Conservation (phyloP, 2,329 filamentous ascomycete species). For the Verticillium isaacii region DNA sequence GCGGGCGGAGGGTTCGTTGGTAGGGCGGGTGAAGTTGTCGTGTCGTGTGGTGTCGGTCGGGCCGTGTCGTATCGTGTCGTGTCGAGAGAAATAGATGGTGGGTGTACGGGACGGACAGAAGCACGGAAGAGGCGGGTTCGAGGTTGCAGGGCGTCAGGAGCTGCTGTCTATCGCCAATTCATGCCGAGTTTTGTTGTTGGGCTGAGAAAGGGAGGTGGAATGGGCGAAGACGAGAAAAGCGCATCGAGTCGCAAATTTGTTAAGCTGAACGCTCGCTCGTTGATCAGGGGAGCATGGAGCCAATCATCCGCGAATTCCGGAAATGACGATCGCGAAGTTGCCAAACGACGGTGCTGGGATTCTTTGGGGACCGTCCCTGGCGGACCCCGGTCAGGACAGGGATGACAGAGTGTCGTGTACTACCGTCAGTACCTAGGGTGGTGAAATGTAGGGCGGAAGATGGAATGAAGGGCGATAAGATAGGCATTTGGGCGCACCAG, state of each 20-base stretch:
- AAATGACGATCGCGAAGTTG: conserved; percentile 3
- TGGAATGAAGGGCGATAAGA: neutral
- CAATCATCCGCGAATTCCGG: conserved; percentile 1
- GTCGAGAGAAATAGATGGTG: neutral
- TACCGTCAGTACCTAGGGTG: too few relatives aligned
- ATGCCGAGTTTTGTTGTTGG: neutral
- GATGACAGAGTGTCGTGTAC: neutral
- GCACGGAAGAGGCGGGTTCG: neutral
- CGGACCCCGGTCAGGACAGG: neutral
- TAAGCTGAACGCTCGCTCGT: conserved; percentile 5
- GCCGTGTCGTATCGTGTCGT: conserved; percentile 1
- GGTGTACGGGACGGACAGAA: neutral
- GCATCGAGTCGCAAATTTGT: conserved; percentile 3
- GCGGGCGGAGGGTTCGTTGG: neutral
- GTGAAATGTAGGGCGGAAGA: too few relatives aligned
- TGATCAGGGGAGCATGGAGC: conserved; percentile 4
- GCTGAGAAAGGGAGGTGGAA: neutral
- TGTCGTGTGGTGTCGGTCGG: neutral
- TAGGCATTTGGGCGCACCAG: neutral
- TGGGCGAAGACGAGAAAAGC: neutral
- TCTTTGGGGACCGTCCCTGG: neutral
- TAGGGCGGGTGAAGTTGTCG: neutral
- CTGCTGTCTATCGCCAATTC: neutral
- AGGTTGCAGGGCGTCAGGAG: neutral
- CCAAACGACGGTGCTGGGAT: neutral